Conservation (phyloP, 1,284 basidiomycete genomes). For the Uromyces viciae-fabae region DNA sequence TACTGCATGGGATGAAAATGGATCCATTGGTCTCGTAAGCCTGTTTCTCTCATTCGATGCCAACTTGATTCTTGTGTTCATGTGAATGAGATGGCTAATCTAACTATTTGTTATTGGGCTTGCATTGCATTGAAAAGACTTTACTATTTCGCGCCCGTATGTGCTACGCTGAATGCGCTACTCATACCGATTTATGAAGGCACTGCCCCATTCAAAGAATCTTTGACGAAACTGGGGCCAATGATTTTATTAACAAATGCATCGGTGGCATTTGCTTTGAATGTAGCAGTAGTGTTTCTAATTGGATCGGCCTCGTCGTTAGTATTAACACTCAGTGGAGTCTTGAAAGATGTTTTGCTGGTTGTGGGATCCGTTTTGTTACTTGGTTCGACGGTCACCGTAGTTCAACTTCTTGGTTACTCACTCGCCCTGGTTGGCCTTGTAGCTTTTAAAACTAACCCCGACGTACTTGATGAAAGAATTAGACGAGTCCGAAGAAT, state of each 20-base stretch:
- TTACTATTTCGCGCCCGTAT: conserved; percentile 50
- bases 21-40: conserved; percentile 50
- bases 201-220: conserved; percentile 55
- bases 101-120: not conserved
- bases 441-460: conserved; percentile 55
- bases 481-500: conserved; percentile 9
- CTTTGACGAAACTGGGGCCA: conserved; percentile 55
- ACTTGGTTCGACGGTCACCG: conserved; percentile 57
- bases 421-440: conserved; percentile 54
- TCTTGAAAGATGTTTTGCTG: conserved; percentile 58
- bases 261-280: conserved; percentile 58
- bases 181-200: conserved; percentile 59
- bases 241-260: conserved; percentile 58
- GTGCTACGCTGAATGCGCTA: conserved; percentile 57
- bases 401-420: conserved; percentile 55
- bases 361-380: conserved; percentile 57
- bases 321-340: conserved; percentile 56
- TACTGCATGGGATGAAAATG: conserved; percentile 52
- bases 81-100: not conserved
- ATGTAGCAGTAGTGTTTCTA: conserved; percentile 59
- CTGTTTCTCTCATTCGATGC: not conserved
- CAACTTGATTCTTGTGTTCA: not conserved
- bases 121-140: not conserved
- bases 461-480: conserved; percentile 44
- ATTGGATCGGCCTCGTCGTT: conserved; percentile 57